Evolutionary conservation across 75 land plant genomes (phyloP).

Genomic region (Sequoiadendron giganteum): DNA sequence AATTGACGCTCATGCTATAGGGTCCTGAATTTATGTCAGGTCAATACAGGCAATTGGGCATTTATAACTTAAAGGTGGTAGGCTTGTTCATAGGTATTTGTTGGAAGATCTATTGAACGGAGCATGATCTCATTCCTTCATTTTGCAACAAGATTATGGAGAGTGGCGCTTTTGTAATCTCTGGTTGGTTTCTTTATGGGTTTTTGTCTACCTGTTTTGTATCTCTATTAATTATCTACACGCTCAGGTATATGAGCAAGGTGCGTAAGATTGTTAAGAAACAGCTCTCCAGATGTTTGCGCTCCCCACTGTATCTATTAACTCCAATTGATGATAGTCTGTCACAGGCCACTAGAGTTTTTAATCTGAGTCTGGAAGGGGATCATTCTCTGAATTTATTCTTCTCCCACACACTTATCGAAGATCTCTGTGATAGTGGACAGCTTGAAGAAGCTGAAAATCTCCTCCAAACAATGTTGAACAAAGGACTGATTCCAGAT

Average conservation of each 20-base stretch:
- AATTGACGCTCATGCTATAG: neutral
- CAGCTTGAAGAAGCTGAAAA: constrained; percentile 15
- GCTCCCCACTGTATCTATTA: neutral
- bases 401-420: constrained; percentile 16
- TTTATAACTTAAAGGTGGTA: neutral
- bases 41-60: neutral
- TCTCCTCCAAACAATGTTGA: constrained; percentile 16
- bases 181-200: neutral
- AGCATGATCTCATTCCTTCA: neutral
- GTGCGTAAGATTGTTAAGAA: neutral
- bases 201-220: neutral
- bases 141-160: neutral
- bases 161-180: neutral
- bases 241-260: neutral
- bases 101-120: neutral
- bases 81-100: neutral
- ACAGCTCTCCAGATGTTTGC: neutral
- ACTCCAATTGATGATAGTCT: neutral
- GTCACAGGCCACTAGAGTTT: neutral
- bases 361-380: neutral
- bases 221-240: neutral
- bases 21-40: too few relatives aligned
- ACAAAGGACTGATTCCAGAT: constrained; percentile 13
- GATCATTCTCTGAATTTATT: constrained; percentile 18
- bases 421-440: constrained; percentile 11